A percentile compares a stretch with the other conserved stretches of the same genome.
Evolutionary conservation across 306 rosid species (phyloP).

Genomic region (Lathyrus oleraceus): DNA sequence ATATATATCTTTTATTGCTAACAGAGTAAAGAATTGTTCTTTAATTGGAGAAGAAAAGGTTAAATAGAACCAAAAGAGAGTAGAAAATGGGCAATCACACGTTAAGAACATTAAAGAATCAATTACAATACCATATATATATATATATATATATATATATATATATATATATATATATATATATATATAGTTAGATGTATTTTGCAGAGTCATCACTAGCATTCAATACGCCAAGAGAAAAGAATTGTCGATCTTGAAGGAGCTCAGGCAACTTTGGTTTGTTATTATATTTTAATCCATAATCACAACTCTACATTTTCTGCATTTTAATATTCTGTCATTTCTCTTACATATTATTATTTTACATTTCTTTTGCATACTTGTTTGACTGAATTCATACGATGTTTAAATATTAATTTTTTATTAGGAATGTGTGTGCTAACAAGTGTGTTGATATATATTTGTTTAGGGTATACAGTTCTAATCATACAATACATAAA

Average conservation of each 20-base stretch:
- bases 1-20: background rate
- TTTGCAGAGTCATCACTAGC: background rate
- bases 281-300: background rate
- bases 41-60: background rate
- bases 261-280: background rate
- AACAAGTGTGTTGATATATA: no score
- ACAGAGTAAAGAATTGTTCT: background rate
- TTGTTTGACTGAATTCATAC: no score
- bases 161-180: no score
- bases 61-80: background rate
- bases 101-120: background rate
- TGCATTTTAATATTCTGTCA: no score
- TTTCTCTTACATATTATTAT: no score
- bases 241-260: background rate
- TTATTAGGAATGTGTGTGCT: no score
- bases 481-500: no score
- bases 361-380: no score
- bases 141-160: no score
- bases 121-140: background rate
- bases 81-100: background rate
- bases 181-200: background rate
- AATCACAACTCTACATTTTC: no score
- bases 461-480: no score
- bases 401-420: no score
- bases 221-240: background rate